These are phyloP conservation scores for Delphinella strobiligena DNA, from an alignment of 2,329 filamentous ascomycete genomes.

Conservation along the genomic window DNA sequence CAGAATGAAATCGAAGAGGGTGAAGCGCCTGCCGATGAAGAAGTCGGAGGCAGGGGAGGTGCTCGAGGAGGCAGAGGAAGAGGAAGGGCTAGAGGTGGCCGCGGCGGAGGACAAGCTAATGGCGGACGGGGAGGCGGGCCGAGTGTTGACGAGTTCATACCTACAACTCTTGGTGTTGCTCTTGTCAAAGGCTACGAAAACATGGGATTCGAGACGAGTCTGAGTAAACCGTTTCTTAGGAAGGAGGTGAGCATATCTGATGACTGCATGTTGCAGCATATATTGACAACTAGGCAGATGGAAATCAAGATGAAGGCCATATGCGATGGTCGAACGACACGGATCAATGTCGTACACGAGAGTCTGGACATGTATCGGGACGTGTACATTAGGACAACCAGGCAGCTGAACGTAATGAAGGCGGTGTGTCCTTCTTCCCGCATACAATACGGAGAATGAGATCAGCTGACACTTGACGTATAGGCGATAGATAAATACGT, in stretches of 20 bases:
- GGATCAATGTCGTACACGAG: constrained; percentile 63
- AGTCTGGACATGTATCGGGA: constrained; percentile 77
- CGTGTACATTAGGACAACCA: constrained; percentile 72
- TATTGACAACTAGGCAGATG: constrained; percentile 43
- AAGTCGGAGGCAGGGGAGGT: constrained; percentile 27
- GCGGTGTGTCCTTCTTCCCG: constrained; percentile 35
- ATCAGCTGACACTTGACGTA: constrained; percentile 1
- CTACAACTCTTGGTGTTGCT: constrained; percentile 80
- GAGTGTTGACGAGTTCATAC: constrained; percentile 74
- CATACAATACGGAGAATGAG: not conserved
- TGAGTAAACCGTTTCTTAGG: constrained; percentile 88
- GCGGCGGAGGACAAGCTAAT: constrained; percentile 34
- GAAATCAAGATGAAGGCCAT: constrained; percentile 95
- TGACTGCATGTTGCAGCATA: too few relatives aligned
- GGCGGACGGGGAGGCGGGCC: constrained; percentile 34
- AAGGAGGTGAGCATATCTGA: constrained; percentile 52
- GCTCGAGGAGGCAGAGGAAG: constrained; percentile 21
- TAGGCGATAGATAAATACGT: constrained; percentile 7
- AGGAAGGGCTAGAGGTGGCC: constrained; percentile 33
- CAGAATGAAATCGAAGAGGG: constrained; percentile 26
- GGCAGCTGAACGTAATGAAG: constrained; percentile 55
- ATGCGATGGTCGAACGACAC: constrained; percentile 72
- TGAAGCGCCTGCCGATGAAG: constrained; percentile 21
- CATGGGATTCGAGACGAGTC: constrained; percentile 82
- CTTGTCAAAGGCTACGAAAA: constrained; percentile 90